Evolutionary conservation across 805 yeast species (phyloP), one percentile per base, ranked within the genome.

Genomic region (Cyberlindnera xylosilytica): DNA sequence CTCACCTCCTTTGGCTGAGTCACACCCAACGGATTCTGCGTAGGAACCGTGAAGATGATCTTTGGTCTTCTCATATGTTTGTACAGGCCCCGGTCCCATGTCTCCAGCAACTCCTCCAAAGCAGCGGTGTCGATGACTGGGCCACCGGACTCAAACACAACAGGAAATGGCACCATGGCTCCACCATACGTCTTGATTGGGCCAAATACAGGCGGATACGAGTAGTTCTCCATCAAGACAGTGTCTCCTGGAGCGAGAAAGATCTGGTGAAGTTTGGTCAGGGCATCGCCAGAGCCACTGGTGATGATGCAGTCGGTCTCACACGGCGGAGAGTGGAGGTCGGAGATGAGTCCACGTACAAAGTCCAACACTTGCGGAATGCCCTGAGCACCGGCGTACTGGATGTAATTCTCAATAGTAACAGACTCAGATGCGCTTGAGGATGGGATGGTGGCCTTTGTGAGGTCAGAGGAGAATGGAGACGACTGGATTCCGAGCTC

Each of bases 11-110:
- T 38, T 10, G 76, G 55, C 50, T 76, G 78, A 1, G 83, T 73
- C 40, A 76, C 58, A 3, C 86, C 87, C 12, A 79, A 67, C 20
- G 88, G 87, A 57, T 81, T 81, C 53, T 81, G 87, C 12, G 81
- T 79, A 13, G 85, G 75, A 49, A 81, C 79, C 2, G 85, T 78
- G 56, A 81, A 81, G 24, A 81, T 60, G 3, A 75, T 68, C 52
- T 73, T 77, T 15, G 88, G 87, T 32, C 56, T 46, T 38, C 60
- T 65, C 36, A 65, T 56, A 20, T 67, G 71, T 72, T 19, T 72
- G 76, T 50, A 81, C 63, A 43, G 74, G 10, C 41, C 45, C 49
- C 10, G 30, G n/a, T 19, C 62, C 62, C 58, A 83, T 52, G 51
- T 73, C 64, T 1, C 69, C 54, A 87, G 69, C 28, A 71, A 47